Conservation (phyloP, 2,329 filamentous ascomycete species). For the Beauveria bassiana region DNA sequence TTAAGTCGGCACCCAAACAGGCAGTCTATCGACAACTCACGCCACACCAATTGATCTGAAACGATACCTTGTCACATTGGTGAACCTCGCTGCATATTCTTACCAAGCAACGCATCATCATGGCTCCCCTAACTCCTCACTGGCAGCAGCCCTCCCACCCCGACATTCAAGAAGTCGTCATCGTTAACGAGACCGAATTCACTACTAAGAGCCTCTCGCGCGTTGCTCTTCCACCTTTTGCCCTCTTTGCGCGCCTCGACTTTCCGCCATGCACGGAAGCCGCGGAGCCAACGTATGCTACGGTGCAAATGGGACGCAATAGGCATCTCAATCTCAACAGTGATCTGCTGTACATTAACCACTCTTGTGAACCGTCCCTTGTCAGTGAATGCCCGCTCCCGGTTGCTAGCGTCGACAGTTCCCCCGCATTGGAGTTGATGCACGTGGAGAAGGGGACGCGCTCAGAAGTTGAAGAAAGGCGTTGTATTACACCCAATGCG, state of each 20-base stretch:
- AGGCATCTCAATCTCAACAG: conserved; percentile 57
- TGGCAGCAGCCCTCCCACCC: conserved; percentile 57
- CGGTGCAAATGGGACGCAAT: conserved; percentile 50
- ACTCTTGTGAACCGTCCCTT: conserved; percentile 58
- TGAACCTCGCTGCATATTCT: not conserved
- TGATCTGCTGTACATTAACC: conserved; percentile 60
- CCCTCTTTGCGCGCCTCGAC: conserved; percentile 56
- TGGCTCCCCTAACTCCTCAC: conserved; percentile 50
- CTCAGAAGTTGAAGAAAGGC: not conserved
- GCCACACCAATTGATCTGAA: not conserved
- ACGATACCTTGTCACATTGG: not conserved
- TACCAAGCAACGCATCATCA: conserved; percentile 20
- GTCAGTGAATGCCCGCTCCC: conserved; percentile 32
- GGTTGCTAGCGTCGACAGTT: not conserved
- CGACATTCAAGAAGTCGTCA: conserved; percentile 46
- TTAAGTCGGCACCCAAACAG: not conserved
- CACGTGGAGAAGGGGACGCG: not conserved
- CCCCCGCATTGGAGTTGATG: not conserved
- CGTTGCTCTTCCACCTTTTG: conserved; percentile 50
- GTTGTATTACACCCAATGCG: not conserved
- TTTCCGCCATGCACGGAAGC: conserved; percentile 56
- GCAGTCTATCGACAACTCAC: not conserved
- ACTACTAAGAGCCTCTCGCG: conserved; percentile 53
- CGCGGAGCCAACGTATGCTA: conserved; percentile 52
- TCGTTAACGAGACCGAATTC: conserved; percentile 43